A percentile compares a stretch with the other conserved stretches of the same genome.
Conservation (phyloP, 345 rosid species). For the Streptanthus diversifolius region DNA sequence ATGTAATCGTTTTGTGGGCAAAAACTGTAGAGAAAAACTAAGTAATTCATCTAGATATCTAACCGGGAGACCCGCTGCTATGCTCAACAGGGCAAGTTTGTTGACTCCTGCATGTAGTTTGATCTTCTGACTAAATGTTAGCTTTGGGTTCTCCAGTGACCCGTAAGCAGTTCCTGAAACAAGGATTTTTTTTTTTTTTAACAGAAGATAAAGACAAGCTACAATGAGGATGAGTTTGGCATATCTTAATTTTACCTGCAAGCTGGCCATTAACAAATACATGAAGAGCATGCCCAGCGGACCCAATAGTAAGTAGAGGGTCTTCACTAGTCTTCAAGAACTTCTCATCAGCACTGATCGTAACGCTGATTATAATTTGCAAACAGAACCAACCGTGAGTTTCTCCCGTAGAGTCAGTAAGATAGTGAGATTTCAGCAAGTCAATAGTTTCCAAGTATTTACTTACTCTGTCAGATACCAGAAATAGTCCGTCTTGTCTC, state of each 20-base stretch:
- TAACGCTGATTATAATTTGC: slow-evolving; percentile 20
- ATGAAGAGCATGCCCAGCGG: slow-evolving; percentile 70
- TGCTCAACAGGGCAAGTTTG: slow-evolving; percentile 57
- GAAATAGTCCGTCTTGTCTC: slow-evolving; percentile 76
- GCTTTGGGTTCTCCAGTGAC: slow-evolving; percentile 47
- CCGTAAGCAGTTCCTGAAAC: slow-evolving; percentile 69
- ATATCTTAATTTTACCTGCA: slow-evolving; percentile 44
- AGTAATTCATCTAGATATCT: slow-evolving; percentile 24
- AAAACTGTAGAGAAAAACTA: background rate
- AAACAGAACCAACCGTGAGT: slow-evolving; percentile 58
- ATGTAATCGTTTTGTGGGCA: background rate
- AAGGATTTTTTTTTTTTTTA: background rate
- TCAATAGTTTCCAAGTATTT: slow-evolving; percentile 23
- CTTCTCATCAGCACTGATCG: slow-evolving; percentile 38
- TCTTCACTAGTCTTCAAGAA: slow-evolving; percentile 42
- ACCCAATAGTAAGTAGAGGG: slow-evolving; percentile 54
- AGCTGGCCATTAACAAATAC: slow-evolving; percentile 69
- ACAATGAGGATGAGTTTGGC: background rate
- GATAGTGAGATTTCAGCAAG: slow-evolving; percentile 66
- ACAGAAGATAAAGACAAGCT: background rate
- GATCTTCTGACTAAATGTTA: slow-evolving; percentile 49
- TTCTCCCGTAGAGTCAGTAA: slow-evolving; percentile 54
- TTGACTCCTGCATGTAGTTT: slow-evolving; percentile 30
- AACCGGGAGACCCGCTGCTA: slow-evolving; percentile 83
- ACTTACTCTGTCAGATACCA: slow-evolving; percentile 97